Evolutionary conservation across 2,329 filamentous ascomycete genomes (phyloP).

Genomic region (Kalmusia sp.): DNA sequence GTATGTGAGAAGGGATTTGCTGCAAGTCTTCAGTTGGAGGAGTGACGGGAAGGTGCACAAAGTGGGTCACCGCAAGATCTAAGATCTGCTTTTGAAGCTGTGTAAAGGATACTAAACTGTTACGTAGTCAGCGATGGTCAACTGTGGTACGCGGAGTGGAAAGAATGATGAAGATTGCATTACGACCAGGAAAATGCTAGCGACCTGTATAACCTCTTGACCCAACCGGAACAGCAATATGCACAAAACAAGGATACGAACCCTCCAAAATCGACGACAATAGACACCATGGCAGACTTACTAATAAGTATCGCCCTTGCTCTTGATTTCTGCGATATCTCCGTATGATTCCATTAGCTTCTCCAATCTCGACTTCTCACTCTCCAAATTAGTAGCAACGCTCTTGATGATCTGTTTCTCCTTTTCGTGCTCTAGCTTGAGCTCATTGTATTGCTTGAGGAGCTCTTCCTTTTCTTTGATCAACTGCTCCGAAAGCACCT

Average conservation of each 20-base stretch:
- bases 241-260: slow-evolving; percentile 2
- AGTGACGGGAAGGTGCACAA: slow-evolving; percentile 59
- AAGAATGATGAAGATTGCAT: slow-evolving; percentile 32
- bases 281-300: slow-evolving; percentile 45
- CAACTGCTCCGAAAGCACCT: slow-evolving; percentile 34
- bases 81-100: slow-evolving; percentile 60
- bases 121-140: slow-evolving; percentile 24
- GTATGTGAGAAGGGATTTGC: slow-evolving; percentile 60
- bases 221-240: slow-evolving; percentile 21
- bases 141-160: slow-evolving; percentile 11
- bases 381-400: slow-evolving; percentile 48
- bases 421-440: slow-evolving; percentile 42
- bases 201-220: slow-evolving; percentile 14
- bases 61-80: slow-evolving; percentile 60
- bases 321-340: slow-evolving; percentile 51
- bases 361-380: slow-evolving; percentile 51
- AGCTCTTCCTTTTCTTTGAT: slow-evolving; percentile 46
- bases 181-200: slow-evolving; percentile 25
- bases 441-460: slow-evolving; percentile 36
- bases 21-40: slow-evolving; percentile 59
- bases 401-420: slow-evolving; percentile 47
- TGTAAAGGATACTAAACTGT: slow-evolving; percentile 59
- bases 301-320: slow-evolving; percentile 53
- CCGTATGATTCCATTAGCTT: slow-evolving; percentile 52
- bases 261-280: slow-evolving; percentile 13